phyloP scores from a whole-genome alignment of 352 stramenopile genomes.

The Plasmopara muralis region DNA sequence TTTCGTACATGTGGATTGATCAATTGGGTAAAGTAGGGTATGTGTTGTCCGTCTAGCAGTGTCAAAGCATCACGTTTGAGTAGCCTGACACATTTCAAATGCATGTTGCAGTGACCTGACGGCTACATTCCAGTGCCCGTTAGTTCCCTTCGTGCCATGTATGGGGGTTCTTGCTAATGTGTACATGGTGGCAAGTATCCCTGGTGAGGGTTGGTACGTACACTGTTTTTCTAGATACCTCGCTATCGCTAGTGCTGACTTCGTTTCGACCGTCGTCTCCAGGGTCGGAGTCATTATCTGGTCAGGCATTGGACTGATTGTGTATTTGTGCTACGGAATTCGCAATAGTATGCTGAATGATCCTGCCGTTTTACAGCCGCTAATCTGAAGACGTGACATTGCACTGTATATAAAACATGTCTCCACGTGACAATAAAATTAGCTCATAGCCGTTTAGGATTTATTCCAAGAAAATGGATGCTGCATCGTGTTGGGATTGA shows the following conservation, averaged over 20 bases:
- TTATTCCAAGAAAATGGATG: conserved; percentile 13
- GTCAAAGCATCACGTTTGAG: not conserved
- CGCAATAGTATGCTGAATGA: conserved; percentile 57
- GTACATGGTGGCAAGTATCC: conserved; percentile 60
- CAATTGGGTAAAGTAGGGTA: conserved; percentile 54
- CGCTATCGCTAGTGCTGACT: conserved; percentile 2
- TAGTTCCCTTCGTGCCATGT: conserved; percentile 52
- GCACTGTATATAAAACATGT: conserved; percentile 5
- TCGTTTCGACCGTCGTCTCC: not conserved
- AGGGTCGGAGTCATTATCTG: conserved; percentile 76
- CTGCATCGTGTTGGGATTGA: too few species aligned
- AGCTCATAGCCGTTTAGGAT: conserved; percentile 15
- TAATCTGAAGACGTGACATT: conserved; percentile 17
- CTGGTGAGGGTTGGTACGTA: conserved; percentile 46
- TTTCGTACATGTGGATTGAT: conserved; percentile 45
- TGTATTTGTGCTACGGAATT: conserved; percentile 80
- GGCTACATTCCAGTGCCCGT: conserved; percentile 51
- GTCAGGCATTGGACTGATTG: conserved; percentile 45
- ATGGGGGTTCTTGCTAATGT: conserved; percentile 60
- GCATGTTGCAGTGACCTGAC: conserved; percentile 16
- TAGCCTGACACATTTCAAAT: not conserved
- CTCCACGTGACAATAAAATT: conserved; percentile 9
- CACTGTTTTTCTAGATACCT: not conserved
- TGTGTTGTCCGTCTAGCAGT: conserved; percentile 3
- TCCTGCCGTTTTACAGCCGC: conserved; percentile 16